phyloP scores from a whole-genome alignment of 106 monocot species.

The Acorus calamus region DNA sequence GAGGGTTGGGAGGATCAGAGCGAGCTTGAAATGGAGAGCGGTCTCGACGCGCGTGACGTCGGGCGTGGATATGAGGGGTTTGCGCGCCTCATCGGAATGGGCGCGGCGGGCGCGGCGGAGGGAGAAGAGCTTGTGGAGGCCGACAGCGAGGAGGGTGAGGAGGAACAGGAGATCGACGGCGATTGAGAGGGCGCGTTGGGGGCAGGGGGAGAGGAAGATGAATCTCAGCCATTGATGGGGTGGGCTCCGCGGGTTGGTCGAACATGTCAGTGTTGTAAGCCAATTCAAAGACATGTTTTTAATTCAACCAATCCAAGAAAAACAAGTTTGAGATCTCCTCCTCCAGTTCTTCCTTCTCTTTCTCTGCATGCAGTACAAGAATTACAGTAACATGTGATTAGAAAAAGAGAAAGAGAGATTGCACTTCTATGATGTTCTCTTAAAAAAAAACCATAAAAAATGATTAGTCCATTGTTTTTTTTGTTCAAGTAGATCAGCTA shows the following conservation, averaged over 20 bases:
- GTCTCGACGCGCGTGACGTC: constrained; percentile 4
- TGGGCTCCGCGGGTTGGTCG: constrained; percentile 1
- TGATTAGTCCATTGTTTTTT: too few species aligned
- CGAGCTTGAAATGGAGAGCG: constrained; percentile 24
- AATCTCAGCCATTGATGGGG: constrained; percentile 38
- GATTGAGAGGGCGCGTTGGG: constrained; percentile 49
- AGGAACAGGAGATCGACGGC: constrained; percentile 54
- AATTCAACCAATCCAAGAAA: too few species aligned
- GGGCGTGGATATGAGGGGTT: constrained; percentile 17
- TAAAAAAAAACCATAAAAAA: too few species aligned
- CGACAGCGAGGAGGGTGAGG: constrained; percentile 28
- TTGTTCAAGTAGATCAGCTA: too few species aligned
- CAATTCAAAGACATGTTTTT: constrained; percentile 5
- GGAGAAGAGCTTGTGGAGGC: constrained; percentile 17
- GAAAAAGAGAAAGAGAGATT: too few species aligned
- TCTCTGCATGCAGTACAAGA: too few species aligned
- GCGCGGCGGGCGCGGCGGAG: background rate
- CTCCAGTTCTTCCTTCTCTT: too few species aligned
- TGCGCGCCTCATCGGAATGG: constrained; percentile 3
- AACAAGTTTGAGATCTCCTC: too few species aligned
- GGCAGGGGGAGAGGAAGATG: constrained; percentile 76
- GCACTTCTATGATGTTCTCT: too few species aligned
- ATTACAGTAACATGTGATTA: too few species aligned
- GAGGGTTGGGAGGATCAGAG: constrained; percentile 16
- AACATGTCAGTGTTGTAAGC: constrained; percentile 40